phyloP scores from a whole-genome alignment of 2,329 filamentous ascomycete species.

The Cadophora luteo-olivacea region DNA sequence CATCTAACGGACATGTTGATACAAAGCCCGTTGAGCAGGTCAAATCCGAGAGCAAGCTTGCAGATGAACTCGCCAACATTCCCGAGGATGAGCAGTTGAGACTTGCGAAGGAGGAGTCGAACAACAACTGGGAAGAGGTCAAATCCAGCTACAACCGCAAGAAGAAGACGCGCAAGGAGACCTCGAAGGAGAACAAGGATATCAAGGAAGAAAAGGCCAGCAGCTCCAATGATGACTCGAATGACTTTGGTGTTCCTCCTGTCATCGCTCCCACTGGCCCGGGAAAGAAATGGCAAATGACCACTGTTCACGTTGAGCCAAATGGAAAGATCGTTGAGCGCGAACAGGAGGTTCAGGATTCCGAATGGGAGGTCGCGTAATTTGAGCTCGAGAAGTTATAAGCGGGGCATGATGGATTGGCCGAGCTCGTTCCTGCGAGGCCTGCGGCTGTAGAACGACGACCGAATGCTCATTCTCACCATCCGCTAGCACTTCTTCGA shows the following conservation, averaged over 20 bases:
- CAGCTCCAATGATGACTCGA: slow-evolving; percentile 35
- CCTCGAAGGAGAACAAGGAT: slow-evolving; percentile 45
- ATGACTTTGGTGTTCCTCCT: slow-evolving; percentile 34
- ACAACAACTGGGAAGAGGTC: slow-evolving; percentile 65
- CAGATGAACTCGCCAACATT: slow-evolving; percentile 47
- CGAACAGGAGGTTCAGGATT: slow-evolving; percentile 38
- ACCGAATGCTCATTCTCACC: neutral
- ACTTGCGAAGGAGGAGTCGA: slow-evolving; percentile 58
- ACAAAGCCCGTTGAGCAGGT: slow-evolving; percentile 28
- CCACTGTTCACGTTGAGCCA: slow-evolving; percentile 31
- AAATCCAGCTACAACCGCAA: slow-evolving; percentile 49
- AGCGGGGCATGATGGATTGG: neutral
- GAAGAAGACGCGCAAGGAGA: slow-evolving; percentile 32
- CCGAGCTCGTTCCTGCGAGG: neutral
- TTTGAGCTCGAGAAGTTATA: neutral
- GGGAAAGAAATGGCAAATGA: slow-evolving; percentile 38
- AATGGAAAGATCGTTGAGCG: slow-evolving; percentile 33
- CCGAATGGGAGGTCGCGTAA: slow-evolving; percentile 45
- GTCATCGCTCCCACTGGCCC: slow-evolving; percentile 33
- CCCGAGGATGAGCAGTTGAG: slow-evolving; percentile 70
- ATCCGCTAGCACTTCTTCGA: neutral
- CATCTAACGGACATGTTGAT: slow-evolving; percentile 44
- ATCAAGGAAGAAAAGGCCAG: slow-evolving; percentile 40
- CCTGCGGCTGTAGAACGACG: neutral
- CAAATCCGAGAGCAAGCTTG: slow-evolving; percentile 36